phyloP scores from a whole-genome alignment of 1,284 basidiomycete genomes.

The Filobasidium uniguttulatum region DNA sequence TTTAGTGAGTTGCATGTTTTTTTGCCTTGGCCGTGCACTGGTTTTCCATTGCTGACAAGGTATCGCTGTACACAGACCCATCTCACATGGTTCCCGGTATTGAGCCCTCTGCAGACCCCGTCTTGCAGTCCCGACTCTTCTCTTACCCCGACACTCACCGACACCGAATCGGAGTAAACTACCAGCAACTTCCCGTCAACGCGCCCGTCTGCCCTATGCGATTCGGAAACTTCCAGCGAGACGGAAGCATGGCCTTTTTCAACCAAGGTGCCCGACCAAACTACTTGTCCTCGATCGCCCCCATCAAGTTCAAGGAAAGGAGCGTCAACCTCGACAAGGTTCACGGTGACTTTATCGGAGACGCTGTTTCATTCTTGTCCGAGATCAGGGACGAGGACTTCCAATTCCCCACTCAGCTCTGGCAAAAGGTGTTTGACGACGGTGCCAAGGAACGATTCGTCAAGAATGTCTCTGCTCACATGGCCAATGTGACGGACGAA shows the following conservation, averaged over 20 bases:
- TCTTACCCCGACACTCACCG: conserved; percentile 91
- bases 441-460: conserved; percentile 55
- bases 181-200: conserved; percentile 80
- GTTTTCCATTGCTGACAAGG: too few relatives aligned
- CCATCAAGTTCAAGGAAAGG: conserved; percentile 24
- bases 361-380: conserved; percentile 58
- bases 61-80: conserved; percentile 39
- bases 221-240: conserved; percentile 65
- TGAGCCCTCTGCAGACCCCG: conserved; percentile 76
- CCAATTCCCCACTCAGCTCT: conserved; percentile 72
- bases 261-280: conserved; percentile 74
- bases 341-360: conserved; percentile 61
- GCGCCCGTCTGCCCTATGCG: conserved; percentile 48
- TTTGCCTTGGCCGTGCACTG: background rate
- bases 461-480: conserved; percentile 61
- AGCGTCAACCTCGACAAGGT: conserved; percentile 28
- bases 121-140: conserved; percentile 84
- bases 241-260: conserved; percentile 45
- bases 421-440: conserved; percentile 61
- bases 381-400: conserved; percentile 75
- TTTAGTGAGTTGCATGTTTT: conserved; percentile 18
- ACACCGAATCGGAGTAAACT: conserved; percentile 55
- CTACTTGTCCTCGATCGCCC: conserved; percentile 60
- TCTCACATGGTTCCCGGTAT: conserved; percentile 74
- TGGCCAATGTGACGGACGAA: conserved; percentile 50